A percentile compares a stretch with the other conserved stretches of the same genome.
These are phyloP conservation scores for Cyberlindnera misumaiensis DNA, from an alignment of 805 yeast species.

Conservation along the genomic window DNA sequence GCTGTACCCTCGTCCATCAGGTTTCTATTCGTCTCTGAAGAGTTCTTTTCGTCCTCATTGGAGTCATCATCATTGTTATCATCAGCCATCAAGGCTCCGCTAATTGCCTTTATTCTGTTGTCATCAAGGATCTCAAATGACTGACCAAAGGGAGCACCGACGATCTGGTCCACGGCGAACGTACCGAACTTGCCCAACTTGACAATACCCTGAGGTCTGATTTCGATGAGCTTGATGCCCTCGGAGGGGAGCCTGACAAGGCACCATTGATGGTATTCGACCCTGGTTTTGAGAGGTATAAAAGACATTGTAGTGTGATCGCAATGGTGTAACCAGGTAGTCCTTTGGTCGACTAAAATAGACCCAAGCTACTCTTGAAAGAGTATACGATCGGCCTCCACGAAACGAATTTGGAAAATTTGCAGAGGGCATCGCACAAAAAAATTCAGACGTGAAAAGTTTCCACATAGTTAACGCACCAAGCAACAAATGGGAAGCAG, in stretches of 20 bases:
- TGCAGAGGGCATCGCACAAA: slow-evolving; percentile 7
- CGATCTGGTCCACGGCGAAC: slow-evolving; percentile 62
- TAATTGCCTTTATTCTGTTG: slow-evolving; percentile 41
- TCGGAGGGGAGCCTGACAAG: slow-evolving; percentile 77
- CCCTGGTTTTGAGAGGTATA: slow-evolving; percentile 14
- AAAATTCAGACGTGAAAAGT: slow-evolving; percentile 4
- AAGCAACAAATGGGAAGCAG: slow-evolving; percentile 64
- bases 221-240: slow-evolving; percentile 63
- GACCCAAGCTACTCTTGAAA: not conserved
- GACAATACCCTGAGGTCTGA: slow-evolving; percentile 53
- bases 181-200: slow-evolving; percentile 89
- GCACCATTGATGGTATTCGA: slow-evolving; percentile 32
- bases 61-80: slow-evolving; percentile 12
- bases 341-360: too few relatives aligned
- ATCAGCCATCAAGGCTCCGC: slow-evolving; percentile 27
- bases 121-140: slow-evolving; percentile 76
- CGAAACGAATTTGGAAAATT: slow-evolving; percentile 1
- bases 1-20: slow-evolving; percentile 60
- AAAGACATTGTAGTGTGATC: not conserved
- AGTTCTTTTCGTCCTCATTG: slow-evolving; percentile 24
- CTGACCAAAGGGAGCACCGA: slow-evolving; percentile 83
- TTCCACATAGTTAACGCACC: not conserved
- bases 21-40: slow-evolving; percentile 59
- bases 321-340: too few relatives aligned
- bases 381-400: not conserved